Base-by-base conservation (phyloP, 306 rosid genomes). In the Quercus parvula region DNA sequence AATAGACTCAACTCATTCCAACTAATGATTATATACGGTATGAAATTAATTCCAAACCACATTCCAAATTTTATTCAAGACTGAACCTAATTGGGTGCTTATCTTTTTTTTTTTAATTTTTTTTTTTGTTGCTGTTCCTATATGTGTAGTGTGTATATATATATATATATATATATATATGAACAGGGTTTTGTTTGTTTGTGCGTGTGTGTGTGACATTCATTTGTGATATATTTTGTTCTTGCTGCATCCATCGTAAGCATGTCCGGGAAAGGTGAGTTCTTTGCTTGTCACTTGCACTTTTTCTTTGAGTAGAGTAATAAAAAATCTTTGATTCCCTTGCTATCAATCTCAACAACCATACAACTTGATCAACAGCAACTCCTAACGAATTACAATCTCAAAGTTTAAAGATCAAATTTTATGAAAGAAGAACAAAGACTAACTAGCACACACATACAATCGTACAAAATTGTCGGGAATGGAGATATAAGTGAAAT, bases 221-320 rank as follows among this genome's bases (percentile, higher is more conserved):
- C 79, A 41, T 79, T 68, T 84, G 41, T 81, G 12, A 54, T 73
- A 15, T 85, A 94, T 97, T 97, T 94, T 74, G 97, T 94, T 79
- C 97, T 94, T 71, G 99, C 92, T 27, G 97, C 97, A 80, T 92
- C 99, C 20, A 81, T 91, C 57, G 78, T 94, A 67, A 74, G 92
- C 89, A 94, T 91, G 92, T 91, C 99, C 79, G 99, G 97, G 19
- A 94, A 94, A 90, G 97, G 99, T 92, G 76, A 86, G 94, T 79
- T 81, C 75, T 51, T 56, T 75, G 62, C 25, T 4, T 2, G 72
- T 74, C 61, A 67, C 63, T 33, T 20, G 19, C 41, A 28, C 55
- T 59, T 57, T 30, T 30, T 64, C 67, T 61, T 77, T 4, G 15
- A 55, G 24, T 54, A 19, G 17, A 67, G 17, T 17, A 0, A 33